Evolutionary conservation across 2,329 filamentous ascomycete genomes (phyloP), one percentile per base, ranked within the genome.

Genomic region (Penicillium thymicola): DNA sequence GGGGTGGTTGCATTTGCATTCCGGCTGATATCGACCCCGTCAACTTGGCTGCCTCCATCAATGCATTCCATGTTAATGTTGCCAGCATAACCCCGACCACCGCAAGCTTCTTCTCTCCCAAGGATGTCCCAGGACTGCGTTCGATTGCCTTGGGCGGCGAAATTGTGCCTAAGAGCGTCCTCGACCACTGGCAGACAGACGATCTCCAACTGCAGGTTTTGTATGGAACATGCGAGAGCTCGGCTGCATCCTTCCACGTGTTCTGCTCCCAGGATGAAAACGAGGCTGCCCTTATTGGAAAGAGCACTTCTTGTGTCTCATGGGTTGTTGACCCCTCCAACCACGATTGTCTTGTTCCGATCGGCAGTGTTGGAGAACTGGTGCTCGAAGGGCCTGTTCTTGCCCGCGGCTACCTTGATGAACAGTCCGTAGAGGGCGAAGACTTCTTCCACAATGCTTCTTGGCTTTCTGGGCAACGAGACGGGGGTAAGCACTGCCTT

Each of bases 321-420:
- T 76, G 75, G 75, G 59, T 77, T 51, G 69, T 74, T 28, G 65
- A 75, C 50, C 65, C 65, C 0, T 52, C 51, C 7, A 63, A 73
- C 18, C 61, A 65, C 38, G 34, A 68, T 10, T 7, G 27, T 3
- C 61, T 75, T 32, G 65, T 71, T 13, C 71, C 77, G 0, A 65
- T 79, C 13, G 75, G 75, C 32, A 61, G 61, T 30, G 54, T 61
- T 38, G 66, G 66, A 41, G 66, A 68, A 45, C 18, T 68, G 7
- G 25, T 63, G 1, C 47, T 70, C 6, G 66, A 70, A 48, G 68
- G 68, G 0, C 81, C 82, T 0, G 76, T 82, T 28, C 79, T 87
- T 0, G 82, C 82, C 4, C 71, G 78, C 14, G 82, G 82, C 7
- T 87, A 87, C 58, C 70, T 85, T n/a, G 76, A 78, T 36, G 76